Percentiles rank a stretch among this genome's conserved stretches.
These are phyloP conservation scores for Chlorella vulgaris DNA, from an alignment of 139 green algal species.

Conservation along the genomic window DNA sequence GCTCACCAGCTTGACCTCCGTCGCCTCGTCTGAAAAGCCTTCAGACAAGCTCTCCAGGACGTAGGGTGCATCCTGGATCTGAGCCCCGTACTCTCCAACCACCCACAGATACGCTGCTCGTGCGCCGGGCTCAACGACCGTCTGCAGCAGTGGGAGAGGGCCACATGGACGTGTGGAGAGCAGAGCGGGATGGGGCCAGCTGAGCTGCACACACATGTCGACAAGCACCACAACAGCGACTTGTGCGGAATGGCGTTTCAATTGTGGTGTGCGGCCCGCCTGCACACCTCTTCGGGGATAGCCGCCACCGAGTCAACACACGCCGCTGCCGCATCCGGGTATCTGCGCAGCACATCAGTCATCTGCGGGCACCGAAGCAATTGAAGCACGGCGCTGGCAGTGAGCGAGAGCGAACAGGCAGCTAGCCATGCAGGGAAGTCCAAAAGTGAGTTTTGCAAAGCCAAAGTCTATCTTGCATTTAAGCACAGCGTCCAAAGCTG, in stretches of 20 bases:
- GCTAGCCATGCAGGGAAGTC: no score
- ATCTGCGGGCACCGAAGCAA: slow-evolving; percentile 54
- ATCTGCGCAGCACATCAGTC: slow-evolving; percentile 82
- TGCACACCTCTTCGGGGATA: slow-evolving; percentile 45
- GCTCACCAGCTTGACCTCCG: slow-evolving; percentile 59
- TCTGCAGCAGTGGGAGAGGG: neutral
- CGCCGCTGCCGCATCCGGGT: slow-evolving; percentile 73
- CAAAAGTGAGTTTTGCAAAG: no score
- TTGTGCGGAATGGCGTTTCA: no score
- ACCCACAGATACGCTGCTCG: slow-evolving; percentile 91
- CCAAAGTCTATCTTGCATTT: no score
- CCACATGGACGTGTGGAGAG: neutral
- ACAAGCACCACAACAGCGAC: no score
- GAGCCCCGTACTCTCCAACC: slow-evolving; percentile 84
- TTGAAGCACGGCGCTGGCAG: no score
- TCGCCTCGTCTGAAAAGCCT: slow-evolving; percentile 60
- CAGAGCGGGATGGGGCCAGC: no score
- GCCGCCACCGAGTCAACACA: slow-evolving; percentile 46
- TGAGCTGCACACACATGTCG: no score
- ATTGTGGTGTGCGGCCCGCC: no score
- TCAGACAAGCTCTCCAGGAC: slow-evolving; percentile 79
- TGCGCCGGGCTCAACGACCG: slow-evolving; percentile 73
- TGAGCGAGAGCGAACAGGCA: no score
- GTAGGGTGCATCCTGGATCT: slow-evolving; percentile 89
- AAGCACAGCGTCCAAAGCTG: no score